phyloP scores from a whole-genome alignment of 306 rosid species.

The Cicer arietinum region DNA sequence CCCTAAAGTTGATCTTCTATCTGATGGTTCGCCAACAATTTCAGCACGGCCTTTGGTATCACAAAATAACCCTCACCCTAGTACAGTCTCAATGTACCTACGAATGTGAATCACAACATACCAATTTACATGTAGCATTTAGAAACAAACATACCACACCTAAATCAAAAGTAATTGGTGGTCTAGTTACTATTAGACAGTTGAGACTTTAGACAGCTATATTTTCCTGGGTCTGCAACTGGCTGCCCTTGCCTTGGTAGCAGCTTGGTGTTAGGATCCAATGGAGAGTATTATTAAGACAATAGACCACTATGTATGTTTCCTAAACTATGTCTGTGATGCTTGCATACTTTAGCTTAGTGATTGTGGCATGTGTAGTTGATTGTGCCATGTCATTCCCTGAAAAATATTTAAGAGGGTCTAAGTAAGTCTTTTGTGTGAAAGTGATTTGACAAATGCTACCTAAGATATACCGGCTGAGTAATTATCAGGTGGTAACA shows the following conservation, averaged over 20 bases:
- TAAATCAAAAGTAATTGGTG: constrained; percentile 1
- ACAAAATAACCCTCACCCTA: not conserved
- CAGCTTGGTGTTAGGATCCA: not conserved
- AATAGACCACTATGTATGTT: not conserved
- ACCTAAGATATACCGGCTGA: not conserved
- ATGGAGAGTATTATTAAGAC: not conserved
- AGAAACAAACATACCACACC: not conserved
- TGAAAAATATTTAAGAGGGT: not conserved
- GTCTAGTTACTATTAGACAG: not conserved
- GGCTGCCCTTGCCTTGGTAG: not conserved
- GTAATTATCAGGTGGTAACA: not conserved
- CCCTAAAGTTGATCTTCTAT: not conserved
- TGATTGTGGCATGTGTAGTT: not conserved
- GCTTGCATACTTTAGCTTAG: not conserved
- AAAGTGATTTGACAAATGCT: constrained; percentile 2
- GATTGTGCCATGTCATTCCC: not conserved
- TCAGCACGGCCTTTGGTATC: constrained; percentile 12
- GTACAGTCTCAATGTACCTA: not conserved
- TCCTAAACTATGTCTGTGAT: not conserved
- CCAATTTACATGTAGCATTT: not conserved
- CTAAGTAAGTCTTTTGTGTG: not conserved
- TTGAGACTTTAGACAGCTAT: not conserved
- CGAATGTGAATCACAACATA: not conserved
- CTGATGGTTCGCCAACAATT: not conserved
- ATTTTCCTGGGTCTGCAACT: not conserved